phyloP scores from a whole-genome alignment of 768 basidiomycete species.

The Lentinula edodes region DNA sequence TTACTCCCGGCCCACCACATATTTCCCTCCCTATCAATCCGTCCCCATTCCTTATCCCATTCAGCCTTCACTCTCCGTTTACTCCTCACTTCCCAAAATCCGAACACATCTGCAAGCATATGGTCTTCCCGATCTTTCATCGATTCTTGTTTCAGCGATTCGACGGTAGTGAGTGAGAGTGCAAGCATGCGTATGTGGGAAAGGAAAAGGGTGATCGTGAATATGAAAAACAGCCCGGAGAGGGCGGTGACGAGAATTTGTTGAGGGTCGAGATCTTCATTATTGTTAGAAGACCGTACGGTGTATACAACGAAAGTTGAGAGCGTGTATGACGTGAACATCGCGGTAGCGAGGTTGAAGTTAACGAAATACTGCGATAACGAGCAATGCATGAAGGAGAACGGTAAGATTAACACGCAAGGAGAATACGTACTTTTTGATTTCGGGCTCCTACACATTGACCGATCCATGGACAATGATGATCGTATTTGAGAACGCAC shows the following conservation, averaged over 20 bases:
- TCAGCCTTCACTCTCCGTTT: slow-evolving; percentile 10
- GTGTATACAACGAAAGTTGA: slow-evolving; percentile 52
- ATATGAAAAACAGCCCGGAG: slow-evolving; percentile 71
- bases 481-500: slow-evolving; percentile 83
- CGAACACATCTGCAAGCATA: slow-evolving; percentile 43
- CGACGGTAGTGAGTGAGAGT: slow-evolving; percentile 73
- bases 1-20: slow-evolving; percentile 78
- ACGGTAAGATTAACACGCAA: neutral
- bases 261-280: slow-evolving; percentile 50
- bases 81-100: slow-evolving; percentile 40
- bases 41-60: slow-evolving; percentile 76
- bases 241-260: slow-evolving; percentile 68
- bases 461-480: slow-evolving; percentile 94
- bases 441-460: slow-evolving; percentile 93
- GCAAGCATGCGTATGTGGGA: slow-evolving; percentile 61
- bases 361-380: slow-evolving; percentile 71
- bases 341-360: slow-evolving; percentile 59
- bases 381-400: neutral
- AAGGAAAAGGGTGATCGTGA: slow-evolving; percentile 50
- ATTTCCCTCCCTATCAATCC: slow-evolving; percentile 68
- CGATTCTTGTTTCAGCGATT: slow-evolving; percentile 52
- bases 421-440: slow-evolving; percentile 53
- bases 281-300: slow-evolving; percentile 24
- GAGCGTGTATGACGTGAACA: slow-evolving; percentile 62
- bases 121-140: slow-evolving; percentile 63